These are phyloP conservation scores for Chaetothyriales sp. DNA, from an alignment of 2,329 filamentous ascomycete species.

Conservation along the genomic window DNA sequence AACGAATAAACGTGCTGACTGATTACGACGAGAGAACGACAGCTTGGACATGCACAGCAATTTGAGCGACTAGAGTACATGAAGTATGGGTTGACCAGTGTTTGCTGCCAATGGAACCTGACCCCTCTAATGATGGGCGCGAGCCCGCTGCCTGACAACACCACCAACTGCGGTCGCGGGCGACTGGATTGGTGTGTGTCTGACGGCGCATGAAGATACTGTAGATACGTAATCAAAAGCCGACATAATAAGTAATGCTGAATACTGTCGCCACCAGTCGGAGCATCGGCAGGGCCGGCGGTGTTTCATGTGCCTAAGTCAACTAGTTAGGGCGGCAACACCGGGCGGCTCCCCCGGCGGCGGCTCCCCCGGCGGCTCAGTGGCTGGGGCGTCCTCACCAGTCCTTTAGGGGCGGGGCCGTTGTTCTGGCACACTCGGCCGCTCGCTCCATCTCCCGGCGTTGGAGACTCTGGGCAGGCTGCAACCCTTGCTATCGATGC, in stretches of 20 bases:
- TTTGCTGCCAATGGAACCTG: background rate
- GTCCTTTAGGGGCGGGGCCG: too few species aligned
- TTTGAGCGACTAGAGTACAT: background rate
- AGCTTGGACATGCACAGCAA: background rate
- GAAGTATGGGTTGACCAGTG: background rate
- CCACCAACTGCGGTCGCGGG: background rate
- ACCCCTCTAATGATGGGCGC: background rate
- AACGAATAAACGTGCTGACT: background rate
- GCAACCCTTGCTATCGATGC: background rate
- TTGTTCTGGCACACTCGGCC: too few species aligned
- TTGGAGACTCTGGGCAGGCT: too few species aligned
- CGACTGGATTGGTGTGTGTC: background rate
- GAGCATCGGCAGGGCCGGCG: too few species aligned
- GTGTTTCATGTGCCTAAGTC: too few species aligned
- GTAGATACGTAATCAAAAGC: background rate
- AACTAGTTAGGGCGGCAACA: too few species aligned
- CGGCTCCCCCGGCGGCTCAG: too few species aligned
- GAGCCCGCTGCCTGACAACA: background rate
- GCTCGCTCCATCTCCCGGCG: too few species aligned
- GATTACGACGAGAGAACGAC: background rate
- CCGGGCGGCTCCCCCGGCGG: too few species aligned
- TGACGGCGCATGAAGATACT: background rate
- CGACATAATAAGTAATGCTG: background rate
- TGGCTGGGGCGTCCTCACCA: too few species aligned
- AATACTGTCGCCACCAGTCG: background rate